Evolutionary conservation across 352 stramenopile genomes (phyloP), one percentile per base, ranked within the genome.

Genomic region (Phytophthora tentaculata): DNA sequence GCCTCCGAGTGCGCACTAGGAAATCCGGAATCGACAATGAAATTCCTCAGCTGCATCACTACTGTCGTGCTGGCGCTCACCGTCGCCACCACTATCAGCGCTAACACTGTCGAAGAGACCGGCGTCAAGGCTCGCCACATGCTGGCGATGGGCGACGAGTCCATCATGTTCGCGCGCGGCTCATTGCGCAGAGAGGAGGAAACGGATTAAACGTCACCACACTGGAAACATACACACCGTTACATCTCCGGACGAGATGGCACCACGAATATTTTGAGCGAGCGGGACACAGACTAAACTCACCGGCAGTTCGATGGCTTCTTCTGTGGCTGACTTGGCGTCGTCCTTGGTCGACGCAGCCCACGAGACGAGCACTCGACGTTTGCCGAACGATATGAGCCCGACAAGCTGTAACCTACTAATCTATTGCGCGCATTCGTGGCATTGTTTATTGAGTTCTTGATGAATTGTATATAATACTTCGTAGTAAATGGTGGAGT

Each of bases 111-210:
- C 4, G 64, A 67, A 45, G 64, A 67, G 44, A 72, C 57, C 23
- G 64, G 64, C 29, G 64, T 72, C 13, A 72, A 62, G 57, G 64
- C 64, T 12, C 64, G 64, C 39, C 64, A 72, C 64, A 67, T 72
- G 64, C 57, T 72, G 43, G 64, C 64, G 10, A 72, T 67, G 57
- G 64, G 64, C 22, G 64, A 72, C 51, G 64, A 72, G 52, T 72
- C 64, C 43, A 50, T 67, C 57, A 55, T 72, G 51, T 60, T 72
- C 57, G 64, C 57, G 20, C 64, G 64, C 32, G 64, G 64, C 44
- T 72, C 56, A 26, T 44, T 72, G n/a, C 64, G 64, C 52, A 29
- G 51, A 57, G 64, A 67, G 44, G 58, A 67, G 43, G 64, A 62
- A 29, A 59, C 56, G 19, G 56, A 63, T 45, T 72, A 67, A 10